These are phyloP conservation scores for Acanthamoeba castellanii DNA, from an alignment of 208 protist species.

Conservation along the genomic window DNA sequence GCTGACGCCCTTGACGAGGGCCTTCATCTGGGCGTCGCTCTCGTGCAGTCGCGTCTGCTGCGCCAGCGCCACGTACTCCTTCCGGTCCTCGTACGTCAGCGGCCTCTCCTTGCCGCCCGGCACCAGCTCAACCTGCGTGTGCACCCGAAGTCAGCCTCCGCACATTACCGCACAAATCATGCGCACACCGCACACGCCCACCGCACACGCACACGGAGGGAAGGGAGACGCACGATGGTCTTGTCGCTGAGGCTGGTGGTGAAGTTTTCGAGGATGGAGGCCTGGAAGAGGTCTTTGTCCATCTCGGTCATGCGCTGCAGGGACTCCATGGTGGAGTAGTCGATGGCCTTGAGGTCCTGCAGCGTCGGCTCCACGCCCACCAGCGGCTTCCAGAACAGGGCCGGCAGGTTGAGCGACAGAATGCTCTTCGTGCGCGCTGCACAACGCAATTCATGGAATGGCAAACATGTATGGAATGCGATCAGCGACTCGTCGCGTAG, in stretches of 20 bases:
- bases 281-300: slow-evolving; percentile 56
- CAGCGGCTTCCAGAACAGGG: slow-evolving; percentile 94
- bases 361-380: slow-evolving; percentile 79
- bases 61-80: slow-evolving; percentile 58
- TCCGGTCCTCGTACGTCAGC: slow-evolving; percentile 66
- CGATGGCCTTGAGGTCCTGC: slow-evolving; percentile 55
- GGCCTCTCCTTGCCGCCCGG: not conserved
- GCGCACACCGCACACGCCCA: not conserved
- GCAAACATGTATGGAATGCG: too few relatives aligned
- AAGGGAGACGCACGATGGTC: not conserved
- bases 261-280: slow-evolving; percentile 67
- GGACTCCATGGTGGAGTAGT: slow-evolving; percentile 53
- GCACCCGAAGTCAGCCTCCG: not conserved
- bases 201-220: not conserved
- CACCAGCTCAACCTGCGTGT: slow-evolving; percentile 32
- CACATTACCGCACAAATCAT: too few relatives aligned
- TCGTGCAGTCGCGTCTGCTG: slow-evolving; percentile 26
- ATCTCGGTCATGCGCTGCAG: slow-evolving; percentile 41
- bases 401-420: slow-evolving; percentile 93
- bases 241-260: slow-evolving; percentile 70
- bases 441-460: slow-evolving; percentile 13
- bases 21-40: slow-evolving; percentile 20
- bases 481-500: not conserved
- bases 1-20: slow-evolving; percentile 25
- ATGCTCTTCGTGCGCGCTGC: slow-evolving; percentile 94